Evolutionary conservation across 2,329 filamentous ascomycete species (phyloP), one percentile per base, ranked within the genome.

Genomic region (Exophiala calicioides): DNA sequence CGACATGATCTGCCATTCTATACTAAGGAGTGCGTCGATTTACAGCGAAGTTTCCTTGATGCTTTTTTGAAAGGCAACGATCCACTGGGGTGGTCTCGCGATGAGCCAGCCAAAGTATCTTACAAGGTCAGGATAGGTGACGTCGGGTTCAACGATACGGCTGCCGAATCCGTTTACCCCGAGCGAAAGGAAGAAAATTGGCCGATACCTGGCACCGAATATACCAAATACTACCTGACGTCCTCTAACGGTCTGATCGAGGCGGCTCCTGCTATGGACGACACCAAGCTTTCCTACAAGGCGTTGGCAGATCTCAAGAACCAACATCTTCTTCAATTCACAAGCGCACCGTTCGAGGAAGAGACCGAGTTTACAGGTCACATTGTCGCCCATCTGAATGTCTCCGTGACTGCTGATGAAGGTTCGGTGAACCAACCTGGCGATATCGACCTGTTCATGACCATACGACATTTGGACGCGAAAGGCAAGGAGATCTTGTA

Each of bases 1-100:
- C 75, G 85, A 0, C 84, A 88, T 52, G 84, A 88, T 57, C 69
- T 88, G 1, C 84, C 84, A 0, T 87, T 88, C 62, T 88, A 86
- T 66, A 86, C 86, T 60, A 64, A 76, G 1, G 80, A 86, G 35
- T 81, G 86, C 52, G 83, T 85, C 0, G 80, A 84, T 50, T 57
- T 88, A 0, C 85, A 88, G 59, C 74, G 71, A 35, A 80, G 77
- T 55, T 88, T 88, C 62, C 67, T 88, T 0, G 81, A 86, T 48
- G 84, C 84, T 0, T 88, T 88, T 59, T 72, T 88, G 26, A 87
- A 86, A 56, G 80, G 73, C 1, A 73, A 86, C 0, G 85, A 88
- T 56, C 68, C 70, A 0, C 70, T 70, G 1, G 66, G 66, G 5
- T 67, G 62, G 65, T 59, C 58, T 55, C 8, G n/a, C n/a, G n/a